Base-by-base conservation (phyloP, 371 early-diverging fungal genomes). In the Mortierella sp. region DNA sequence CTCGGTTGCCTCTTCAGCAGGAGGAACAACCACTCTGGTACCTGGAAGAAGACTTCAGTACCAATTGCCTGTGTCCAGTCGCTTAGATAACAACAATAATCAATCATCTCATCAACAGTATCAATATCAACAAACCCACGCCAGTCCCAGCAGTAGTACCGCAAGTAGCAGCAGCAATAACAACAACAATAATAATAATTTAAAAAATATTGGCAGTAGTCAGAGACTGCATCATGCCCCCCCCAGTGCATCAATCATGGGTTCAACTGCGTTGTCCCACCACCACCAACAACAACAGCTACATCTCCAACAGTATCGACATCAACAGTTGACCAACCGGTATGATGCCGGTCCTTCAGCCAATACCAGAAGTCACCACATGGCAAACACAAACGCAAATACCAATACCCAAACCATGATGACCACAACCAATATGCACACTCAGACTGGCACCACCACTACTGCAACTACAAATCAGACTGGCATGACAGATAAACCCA, bases 11-110 rank as follows among this genome's bases (percentile, higher is more conserved):
- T 12, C 20, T 16, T 59, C 60, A 6, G 16, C 70, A 32, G 30
- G 69, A 26, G 62, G 52, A 11, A 10, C 61, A 47, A 30, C 62
- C 18, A 49, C 62, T 24, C 5, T 62, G 26, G 43, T 52, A 8
- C 63, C 72, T 40, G 69, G 69, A 45, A 63, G 73, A 26, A 63
- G 62, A 16, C 65, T 72, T 18, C 77, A 77, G 58, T 73, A 73
- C 51, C 78, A 77, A 40, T 72, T 71, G 28, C 61, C 76, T 2
- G 63, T 62, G 2, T 66, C 76, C 16, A 76, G 64, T 66, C 70
- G 70, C 20, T 65, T 70, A 9, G 70, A 75, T 18, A 58, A 49
- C 52, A 62, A 45, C 22, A 55, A 54, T n/a, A n/a, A n/a, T n/a
- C n/a, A n/a, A n/a, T n/a, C n/a, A n/a, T n/a, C n/a, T 28, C 62